These are phyloP conservation scores for Diatrype stigma DNA, from an alignment of 2,329 filamentous ascomycete species.

Conservation along the genomic window DNA sequence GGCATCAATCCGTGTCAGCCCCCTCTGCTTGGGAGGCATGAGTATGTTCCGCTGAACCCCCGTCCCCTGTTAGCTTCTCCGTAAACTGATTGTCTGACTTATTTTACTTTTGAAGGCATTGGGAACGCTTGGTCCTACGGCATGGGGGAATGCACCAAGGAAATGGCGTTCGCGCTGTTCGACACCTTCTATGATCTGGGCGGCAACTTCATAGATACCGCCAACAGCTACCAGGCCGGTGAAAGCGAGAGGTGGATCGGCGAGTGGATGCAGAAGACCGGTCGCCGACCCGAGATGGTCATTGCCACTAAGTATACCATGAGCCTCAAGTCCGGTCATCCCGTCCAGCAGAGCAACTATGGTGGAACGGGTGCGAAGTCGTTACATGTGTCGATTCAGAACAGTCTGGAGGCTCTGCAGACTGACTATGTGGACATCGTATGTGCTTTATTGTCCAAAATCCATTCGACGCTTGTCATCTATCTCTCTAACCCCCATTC, in stretches of 20 bases:
- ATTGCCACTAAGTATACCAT: conserved; percentile 53
- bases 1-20: too few relatives aligned
- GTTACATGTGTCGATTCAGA: conserved; percentile 46
- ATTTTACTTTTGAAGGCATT: conserved; percentile 22
- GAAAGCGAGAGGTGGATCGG: conserved; percentile 53
- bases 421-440: conserved; percentile 48
- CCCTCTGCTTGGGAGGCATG: too few relatives aligned
- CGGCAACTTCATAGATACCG: conserved; percentile 64
- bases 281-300: conserved; percentile 28
- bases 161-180: conserved; percentile 50
- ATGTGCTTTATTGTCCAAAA: too few relatives aligned
- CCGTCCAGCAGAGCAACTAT: conserved; percentile 31
- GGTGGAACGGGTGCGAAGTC: conserved; percentile 56
- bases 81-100: not conserved
- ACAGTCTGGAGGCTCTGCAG: conserved; percentile 52
- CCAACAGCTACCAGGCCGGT: conserved; percentile 52
- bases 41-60: not conserved
- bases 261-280: conserved; percentile 23
- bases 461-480: too few relatives aligned
- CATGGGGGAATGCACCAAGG: conserved; percentile 36
- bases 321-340: conserved; percentile 26
- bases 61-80: too few relatives aligned
- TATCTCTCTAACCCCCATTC: too few relatives aligned
- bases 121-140: conserved; percentile 37
- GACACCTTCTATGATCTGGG: conserved; percentile 52